Base-by-base conservation (phyloP, 768 basidiomycete species). In the Termitomyces sp. region DNA sequence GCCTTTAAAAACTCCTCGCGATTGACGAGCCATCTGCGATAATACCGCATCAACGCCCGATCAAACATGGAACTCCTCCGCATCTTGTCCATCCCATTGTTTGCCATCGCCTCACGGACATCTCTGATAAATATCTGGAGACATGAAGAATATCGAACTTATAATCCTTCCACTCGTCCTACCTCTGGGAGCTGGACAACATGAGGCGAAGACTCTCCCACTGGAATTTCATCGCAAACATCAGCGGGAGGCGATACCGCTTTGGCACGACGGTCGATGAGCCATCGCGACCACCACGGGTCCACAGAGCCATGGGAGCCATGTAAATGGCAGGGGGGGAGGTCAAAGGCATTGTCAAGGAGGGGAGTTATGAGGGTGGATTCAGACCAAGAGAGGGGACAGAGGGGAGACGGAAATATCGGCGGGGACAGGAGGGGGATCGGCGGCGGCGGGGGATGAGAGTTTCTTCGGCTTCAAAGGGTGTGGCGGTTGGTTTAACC, bases 61-160 rank as follows among this genome's bases (percentile, higher is more conserved):
- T 80, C 77, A 53, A 80, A 77, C 63, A 65, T 70, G 24, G 69
- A 50, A 58, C 71, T 70, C 46, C 77, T 67, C 78, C 78, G 78
- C 20, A 47, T 54, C 55, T 65, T 70, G 44, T 71, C 70, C 57
- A 77, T 68, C 3, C 66, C 70, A 5, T 56, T 63, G 50, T 43
- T 46, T 4, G 51, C 62, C 66, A 65, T 68, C 29, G 68, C 74
- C 26, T 64, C 62, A 29, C 63, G 60, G 14, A 77, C 78, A 46
- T 67, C 57, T 14, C 56, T 46, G 34, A 79, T 68, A 42, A 80
- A 69, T n/a, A 61, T 59, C 77, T 64, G 14, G 70, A 70, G 32
- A 80, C 69, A 64, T 80, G 75, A 20, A 80, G 50, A 46, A 80
- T 74, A 56, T 78, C 76, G 55, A 71, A 76, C 44, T 71, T 74